These are phyloP conservation scores for Pleurotus tuber-regium DNA, from an alignment of 768 basidiomycete genomes.

Conservation along the genomic window DNA sequence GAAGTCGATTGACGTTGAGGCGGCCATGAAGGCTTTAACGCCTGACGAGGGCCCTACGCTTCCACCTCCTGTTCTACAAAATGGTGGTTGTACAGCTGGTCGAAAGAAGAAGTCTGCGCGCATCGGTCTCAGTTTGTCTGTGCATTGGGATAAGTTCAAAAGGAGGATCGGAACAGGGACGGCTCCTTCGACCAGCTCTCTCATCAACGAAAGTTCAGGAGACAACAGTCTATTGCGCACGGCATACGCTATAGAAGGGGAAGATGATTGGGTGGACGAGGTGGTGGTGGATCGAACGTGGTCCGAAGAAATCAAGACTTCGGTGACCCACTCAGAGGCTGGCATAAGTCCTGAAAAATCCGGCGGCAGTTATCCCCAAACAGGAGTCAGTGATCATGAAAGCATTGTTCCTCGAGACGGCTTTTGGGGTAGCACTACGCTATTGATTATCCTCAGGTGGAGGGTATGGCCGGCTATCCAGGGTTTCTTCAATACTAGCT, in stretches of 20 bases:
- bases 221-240: conserved; percentile 35
- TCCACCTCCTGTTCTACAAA: conserved; percentile 42
- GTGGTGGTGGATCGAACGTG: conserved; percentile 75
- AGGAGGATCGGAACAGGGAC: conserved; percentile 55
- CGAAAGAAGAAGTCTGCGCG: conserved; percentile 34
- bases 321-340: conserved; percentile 51
- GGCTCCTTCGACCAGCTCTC: conserved; percentile 53
- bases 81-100: conserved; percentile 17
- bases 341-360: conserved; percentile 47
- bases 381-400: conserved; percentile 30
- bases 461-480: conserved; percentile 52
- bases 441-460: conserved; percentile 51
- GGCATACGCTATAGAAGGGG: conserved; percentile 25
- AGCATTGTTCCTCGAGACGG: conserved; percentile 32
- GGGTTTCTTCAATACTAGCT: conserved; percentile 59
- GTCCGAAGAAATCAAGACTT: conserved; percentile 58
- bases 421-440: conserved; percentile 29
- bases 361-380: conserved; percentile 36
- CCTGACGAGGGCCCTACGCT: conserved; percentile 22
- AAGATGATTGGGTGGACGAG: conserved; percentile 53
- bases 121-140: conserved; percentile 30
- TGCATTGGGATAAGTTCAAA: conserved; percentile 51
- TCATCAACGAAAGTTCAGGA: conserved; percentile 44
- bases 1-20: conserved; percentile 12
- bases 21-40: conserved; percentile 14